phyloP scores from a whole-genome alignment of 176 grass and related monocot genomes.

The Poa pratensis region DNA sequence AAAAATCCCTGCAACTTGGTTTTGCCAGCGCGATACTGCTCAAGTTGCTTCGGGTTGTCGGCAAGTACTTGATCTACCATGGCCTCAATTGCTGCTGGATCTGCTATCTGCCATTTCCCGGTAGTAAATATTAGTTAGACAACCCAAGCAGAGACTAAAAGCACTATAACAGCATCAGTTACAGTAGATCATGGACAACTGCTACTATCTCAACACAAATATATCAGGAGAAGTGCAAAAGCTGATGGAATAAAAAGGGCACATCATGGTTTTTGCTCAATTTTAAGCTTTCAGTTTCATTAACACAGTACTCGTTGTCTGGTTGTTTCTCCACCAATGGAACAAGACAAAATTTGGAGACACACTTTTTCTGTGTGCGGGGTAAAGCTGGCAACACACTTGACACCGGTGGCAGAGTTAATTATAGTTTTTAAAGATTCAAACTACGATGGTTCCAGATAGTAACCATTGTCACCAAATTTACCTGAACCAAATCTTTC shows the following conservation, averaged over 20 bases:
- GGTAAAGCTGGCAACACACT: neutral
- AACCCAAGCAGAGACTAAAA: conserved; percentile 30
- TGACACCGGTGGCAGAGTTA: neutral
- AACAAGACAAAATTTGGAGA: neutral
- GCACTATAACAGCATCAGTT: conserved; percentile 16
- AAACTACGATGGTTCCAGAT: neutral
- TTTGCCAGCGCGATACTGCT: conserved; percentile 53
- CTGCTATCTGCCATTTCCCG: conserved; percentile 9
- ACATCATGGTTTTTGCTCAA: neutral
- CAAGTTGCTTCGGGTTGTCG: conserved; percentile 31
- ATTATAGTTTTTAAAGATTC: conserved; percentile 3
- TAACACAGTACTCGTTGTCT: neutral
- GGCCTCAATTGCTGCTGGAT: conserved; percentile 62
- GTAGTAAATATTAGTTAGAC: conserved; percentile 1
- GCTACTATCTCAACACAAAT: conserved; percentile 11
- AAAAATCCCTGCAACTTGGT: conserved; percentile 95
- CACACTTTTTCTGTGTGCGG: too few species aligned
- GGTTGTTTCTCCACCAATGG: neutral
- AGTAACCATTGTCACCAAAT: conserved; percentile 9
- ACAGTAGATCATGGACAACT: neutral
- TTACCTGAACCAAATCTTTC: conserved; percentile 95
- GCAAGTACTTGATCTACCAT: conserved; percentile 78
- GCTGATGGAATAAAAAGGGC: neutral
- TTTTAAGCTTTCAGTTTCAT: neutral
- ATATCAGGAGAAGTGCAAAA: conserved; percentile 14